Conservation (phyloP, 148 eudicot species). For the Cornus florida region DNA sequence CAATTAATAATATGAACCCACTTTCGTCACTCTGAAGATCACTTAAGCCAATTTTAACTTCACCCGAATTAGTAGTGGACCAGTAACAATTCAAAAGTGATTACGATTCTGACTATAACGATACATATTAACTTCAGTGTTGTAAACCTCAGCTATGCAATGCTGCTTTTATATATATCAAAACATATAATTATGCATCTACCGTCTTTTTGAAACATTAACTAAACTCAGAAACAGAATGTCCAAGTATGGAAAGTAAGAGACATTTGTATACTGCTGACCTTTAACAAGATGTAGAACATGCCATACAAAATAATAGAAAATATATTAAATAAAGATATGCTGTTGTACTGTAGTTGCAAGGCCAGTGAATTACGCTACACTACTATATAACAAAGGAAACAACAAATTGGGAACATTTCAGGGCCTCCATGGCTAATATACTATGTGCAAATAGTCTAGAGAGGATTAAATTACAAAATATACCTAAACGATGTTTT, state of each 20-base stretch:
- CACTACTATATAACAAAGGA: not conserved
- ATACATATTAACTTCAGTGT: not conserved
- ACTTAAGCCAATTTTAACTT: not conserved
- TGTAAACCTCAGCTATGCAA: not conserved
- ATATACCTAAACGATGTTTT: not conserved
- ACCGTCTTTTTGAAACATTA: not conserved
- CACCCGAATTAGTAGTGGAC: not conserved
- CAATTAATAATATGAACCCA: not conserved
- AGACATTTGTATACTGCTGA: not conserved
- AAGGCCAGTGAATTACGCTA: not conserved
- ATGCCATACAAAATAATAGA: not conserved
- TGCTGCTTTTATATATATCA: not conserved
- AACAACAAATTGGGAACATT: not conserved
- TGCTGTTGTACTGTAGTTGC: not conserved
- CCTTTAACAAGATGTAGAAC: not conserved
- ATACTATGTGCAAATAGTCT: not conserved
- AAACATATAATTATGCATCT: not conserved
- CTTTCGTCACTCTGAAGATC: not conserved
- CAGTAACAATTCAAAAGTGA: not conserved
- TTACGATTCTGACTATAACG: not conserved
- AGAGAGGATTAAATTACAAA: not conserved
- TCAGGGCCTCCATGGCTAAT: not conserved
- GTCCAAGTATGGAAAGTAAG: not conserved
- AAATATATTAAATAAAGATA: not conserved
- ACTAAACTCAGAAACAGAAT: not conserved